phyloP scores from a whole-genome alignment of 768 basidiomycete species.

The Crucibulum laeve region DNA sequence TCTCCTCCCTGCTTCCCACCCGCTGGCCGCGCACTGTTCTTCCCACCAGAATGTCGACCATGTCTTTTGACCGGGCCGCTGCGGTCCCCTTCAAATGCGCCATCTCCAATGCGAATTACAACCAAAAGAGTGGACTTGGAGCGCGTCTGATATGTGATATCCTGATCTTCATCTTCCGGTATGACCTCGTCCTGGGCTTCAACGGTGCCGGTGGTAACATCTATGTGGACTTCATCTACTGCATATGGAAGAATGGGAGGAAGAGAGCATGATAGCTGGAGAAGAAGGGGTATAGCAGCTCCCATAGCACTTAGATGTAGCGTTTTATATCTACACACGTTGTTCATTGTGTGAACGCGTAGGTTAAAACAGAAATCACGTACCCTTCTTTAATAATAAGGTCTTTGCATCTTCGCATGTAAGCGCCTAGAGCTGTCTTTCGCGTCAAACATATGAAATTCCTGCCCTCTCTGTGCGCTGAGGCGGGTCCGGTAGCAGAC shows the following conservation, averaged over 20 bases:
- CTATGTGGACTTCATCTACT: slow-evolving; percentile 54
- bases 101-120: slow-evolving; percentile 59
- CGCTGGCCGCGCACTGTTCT: background rate
- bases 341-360: background rate
- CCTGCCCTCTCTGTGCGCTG: slow-evolving; percentile 75
- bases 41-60: slow-evolving; percentile 8
- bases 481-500: slow-evolving; percentile 77
- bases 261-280: slow-evolving; percentile 65
- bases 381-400: slow-evolving; percentile 71
- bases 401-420: slow-evolving; percentile 75
- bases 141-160: slow-evolving; percentile 58
- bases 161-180: slow-evolving; percentile 72
- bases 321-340: slow-evolving; percentile 54
- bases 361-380: slow-evolving; percentile 13
- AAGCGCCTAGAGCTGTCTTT: slow-evolving; percentile 65
- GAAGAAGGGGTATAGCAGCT: slow-evolving; percentile 81
- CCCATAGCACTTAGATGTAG: slow-evolving; percentile 81
- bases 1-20: slow-evolving; percentile 4
- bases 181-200: slow-evolving; percentile 77
- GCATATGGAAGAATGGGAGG: slow-evolving; percentile 69
- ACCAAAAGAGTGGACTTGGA: slow-evolving; percentile 67
- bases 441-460: slow-evolving; percentile 79
- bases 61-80: slow-evolving; percentile 18
- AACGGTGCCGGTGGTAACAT: slow-evolving; percentile 65
- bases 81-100: slow-evolving; percentile 41